Conservation (phyloP, 2,329 filamentous ascomycete genomes). For the Coniochaeta sp. region DNA sequence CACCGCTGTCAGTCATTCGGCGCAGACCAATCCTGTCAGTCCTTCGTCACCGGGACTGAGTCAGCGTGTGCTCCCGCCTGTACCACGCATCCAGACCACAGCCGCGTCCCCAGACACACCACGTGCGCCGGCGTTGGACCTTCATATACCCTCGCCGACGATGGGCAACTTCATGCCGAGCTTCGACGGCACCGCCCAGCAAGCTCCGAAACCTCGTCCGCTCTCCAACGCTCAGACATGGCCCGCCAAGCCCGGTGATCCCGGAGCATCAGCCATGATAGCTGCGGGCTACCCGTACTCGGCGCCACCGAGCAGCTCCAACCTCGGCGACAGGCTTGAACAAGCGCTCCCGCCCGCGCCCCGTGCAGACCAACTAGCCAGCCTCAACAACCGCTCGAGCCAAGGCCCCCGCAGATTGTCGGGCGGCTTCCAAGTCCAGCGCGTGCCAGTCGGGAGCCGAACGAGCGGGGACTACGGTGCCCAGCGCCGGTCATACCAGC, state of each 20-base stretch:
- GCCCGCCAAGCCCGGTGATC: conserved; percentile 27
- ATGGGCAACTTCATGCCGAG: conserved; percentile 12
- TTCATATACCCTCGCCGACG: conserved; percentile 20
- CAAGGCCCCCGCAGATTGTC: conserved; percentile 34
- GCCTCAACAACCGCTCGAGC: conserved; percentile 27
- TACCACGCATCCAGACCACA: conserved; percentile 12
- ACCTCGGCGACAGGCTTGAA: conserved; percentile 23
- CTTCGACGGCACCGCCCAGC: conserved; percentile 7
- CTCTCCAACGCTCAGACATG: conserved; percentile 35
- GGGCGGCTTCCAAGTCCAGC: conserved; percentile 32
- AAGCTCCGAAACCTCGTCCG: conserved; percentile 10
- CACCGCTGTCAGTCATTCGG: conserved; percentile 1
- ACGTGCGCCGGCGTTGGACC: conserved; percentile 16
- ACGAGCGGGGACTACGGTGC: conserved; percentile 11
- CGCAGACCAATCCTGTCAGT: background rate
- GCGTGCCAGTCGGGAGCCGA: conserved; percentile 30
- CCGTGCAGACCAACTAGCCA: conserved; percentile 29
- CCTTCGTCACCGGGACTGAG: conserved; percentile 7
- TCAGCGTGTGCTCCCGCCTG: conserved; percentile 9
- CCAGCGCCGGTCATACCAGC: conserved; percentile 11
- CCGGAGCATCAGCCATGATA: conserved; percentile 13
- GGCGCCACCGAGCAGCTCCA: conserved; percentile 25
- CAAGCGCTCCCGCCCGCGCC: conserved; percentile 29
- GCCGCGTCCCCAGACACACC: conserved; percentile 9
- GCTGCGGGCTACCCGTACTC: conserved; percentile 30